Evolutionary conservation across 192 early-diverging fungal genomes (phyloP).

Genomic region (Coemansia sp.): DNA sequence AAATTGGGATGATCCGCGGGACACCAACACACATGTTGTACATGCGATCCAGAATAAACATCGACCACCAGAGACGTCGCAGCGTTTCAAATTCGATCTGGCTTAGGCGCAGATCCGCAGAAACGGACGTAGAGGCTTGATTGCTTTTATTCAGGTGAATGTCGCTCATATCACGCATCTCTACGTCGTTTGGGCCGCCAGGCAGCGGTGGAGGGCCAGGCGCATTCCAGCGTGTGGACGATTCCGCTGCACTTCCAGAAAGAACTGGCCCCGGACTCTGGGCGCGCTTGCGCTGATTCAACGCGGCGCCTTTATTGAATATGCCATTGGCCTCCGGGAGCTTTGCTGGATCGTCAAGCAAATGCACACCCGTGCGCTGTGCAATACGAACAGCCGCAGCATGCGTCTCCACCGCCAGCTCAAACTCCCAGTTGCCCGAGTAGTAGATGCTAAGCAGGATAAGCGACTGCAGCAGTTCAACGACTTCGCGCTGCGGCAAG

Average conservation of each 20-base stretch:
- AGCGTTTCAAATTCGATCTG: conserved; percentile 48
- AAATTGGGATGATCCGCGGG: conserved; percentile 34
- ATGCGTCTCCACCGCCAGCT: conserved; percentile 39
- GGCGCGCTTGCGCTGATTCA: conserved; percentile 35
- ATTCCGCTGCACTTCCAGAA: neutral
- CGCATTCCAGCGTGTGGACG: conserved; percentile 10
- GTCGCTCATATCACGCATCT: neutral
- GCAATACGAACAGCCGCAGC: conserved; percentile 41
- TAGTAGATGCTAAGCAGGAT: conserved; percentile 46
- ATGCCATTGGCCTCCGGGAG: conserved; percentile 39
- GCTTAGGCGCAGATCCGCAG: conserved; percentile 30
- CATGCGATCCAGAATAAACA: conserved; percentile 49
- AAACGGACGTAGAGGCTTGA: neutral
- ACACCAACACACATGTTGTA: conserved; percentile 25
- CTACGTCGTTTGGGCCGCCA: conserved; percentile 21
- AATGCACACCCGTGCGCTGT: conserved; percentile 42
- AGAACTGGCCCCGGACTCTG: conserved; percentile 12
- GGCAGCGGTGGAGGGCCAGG: conserved; percentile 13
- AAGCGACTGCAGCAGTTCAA: conserved; percentile 46
- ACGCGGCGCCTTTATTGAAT: conserved; percentile 26
- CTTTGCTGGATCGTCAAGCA: conserved; percentile 38
- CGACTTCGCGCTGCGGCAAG: conserved; percentile 26
- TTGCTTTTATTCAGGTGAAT: neutral
- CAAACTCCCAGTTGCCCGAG: conserved; percentile 37
- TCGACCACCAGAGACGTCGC: conserved; percentile 50